Base-by-base conservation (phyloP, 1,139 yeast species). In the Geotrichum bryndzae region DNA sequence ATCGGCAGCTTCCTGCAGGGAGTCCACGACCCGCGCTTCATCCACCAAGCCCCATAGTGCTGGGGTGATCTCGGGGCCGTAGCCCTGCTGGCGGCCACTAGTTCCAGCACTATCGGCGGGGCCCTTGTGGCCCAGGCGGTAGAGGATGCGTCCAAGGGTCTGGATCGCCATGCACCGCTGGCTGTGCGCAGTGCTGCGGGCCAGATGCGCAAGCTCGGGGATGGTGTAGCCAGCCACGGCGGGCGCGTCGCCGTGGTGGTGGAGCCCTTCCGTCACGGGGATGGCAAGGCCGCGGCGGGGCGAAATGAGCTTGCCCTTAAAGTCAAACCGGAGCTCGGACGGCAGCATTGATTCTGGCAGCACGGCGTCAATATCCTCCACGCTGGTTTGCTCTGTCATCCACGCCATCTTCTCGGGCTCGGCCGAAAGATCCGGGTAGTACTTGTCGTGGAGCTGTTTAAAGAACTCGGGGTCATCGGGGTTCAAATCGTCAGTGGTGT, bases 161-260 rank as follows among this genome's bases (percentile, higher is more conserved):
- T 88, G 90, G 50, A 92, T 85, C 29, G 97, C 91, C 27, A 94
- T 81, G 65, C 95, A 84, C 60, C 98, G 79, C 74, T 94, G 99
- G 0, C 96, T 85, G 1, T 96, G 84, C 61, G 88, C 84, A 0
- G 88, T 83, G 0, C 97, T 90, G 66, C 97, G 79, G 2, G 92
- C 78, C 60, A 90, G 80, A 68, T 88, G 96, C 0, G 88, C 88
- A 59, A 94, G 79, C 71, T 94, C 99, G 1, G 84, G 79, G 29
- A 94, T 73, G 0, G 98, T 91, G 73, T 94, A 94, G 0, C 99
- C 99, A 0, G 99, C 96, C 61, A 92, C 79, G 54, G 87, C 85
- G 0, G 98, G 97, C 61, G 87, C 85, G 29, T 88, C 90, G 0
- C 97, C 83, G 73, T 94, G 99, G 72, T 94, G 98, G 69, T 91